Evolutionary conservation across 495 filamentous ascomycete species (phyloP).

Genomic region (Xylaria intraflava): DNA sequence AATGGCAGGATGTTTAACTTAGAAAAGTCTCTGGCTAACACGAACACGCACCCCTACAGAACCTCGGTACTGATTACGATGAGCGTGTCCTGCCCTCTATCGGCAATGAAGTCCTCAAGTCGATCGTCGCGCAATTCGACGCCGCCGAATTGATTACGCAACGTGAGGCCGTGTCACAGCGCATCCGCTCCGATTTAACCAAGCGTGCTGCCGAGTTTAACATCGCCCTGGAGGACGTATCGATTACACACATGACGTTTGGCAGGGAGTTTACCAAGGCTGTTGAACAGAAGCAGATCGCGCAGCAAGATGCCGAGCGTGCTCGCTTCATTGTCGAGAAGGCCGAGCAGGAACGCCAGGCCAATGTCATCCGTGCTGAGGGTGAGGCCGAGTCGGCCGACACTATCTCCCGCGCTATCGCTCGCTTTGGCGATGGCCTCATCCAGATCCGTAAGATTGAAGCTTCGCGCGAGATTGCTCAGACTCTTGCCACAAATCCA

Average conservation of each 20-base stretch:
- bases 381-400: constrained; percentile 96
- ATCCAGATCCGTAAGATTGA: constrained; percentile 96
- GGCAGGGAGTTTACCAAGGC: constrained; percentile 97
- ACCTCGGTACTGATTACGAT: constrained; percentile 94
- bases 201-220: constrained; percentile 98
- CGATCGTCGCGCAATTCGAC: constrained; percentile 98
- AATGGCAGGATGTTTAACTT: not conserved
- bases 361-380: constrained; percentile 95
- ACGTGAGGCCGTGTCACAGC: constrained; percentile 89
- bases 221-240: constrained; percentile 97
- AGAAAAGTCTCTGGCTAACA: constrained; percentile 10
- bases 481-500: constrained; percentile 81
- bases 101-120: constrained; percentile 99
- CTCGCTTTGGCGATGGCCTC: constrained; percentile 85
- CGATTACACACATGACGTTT: constrained; percentile 99
- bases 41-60: constrained; percentile 26
- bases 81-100: constrained; percentile 99
- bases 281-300: constrained; percentile 99
- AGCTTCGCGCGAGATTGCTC: constrained; percentile 91
- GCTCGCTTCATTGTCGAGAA: constrained; percentile 98
- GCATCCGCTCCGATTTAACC: constrained; percentile 90
- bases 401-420: constrained; percentile 85
- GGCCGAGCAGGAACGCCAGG: constrained; percentile 97
- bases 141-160: constrained; percentile 99
- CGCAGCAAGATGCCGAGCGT: constrained; percentile 96